Evolutionary conservation across 2,329 filamentous ascomycete genomes (phyloP).

Genomic region (Talaromyces atroroseus): DNA sequence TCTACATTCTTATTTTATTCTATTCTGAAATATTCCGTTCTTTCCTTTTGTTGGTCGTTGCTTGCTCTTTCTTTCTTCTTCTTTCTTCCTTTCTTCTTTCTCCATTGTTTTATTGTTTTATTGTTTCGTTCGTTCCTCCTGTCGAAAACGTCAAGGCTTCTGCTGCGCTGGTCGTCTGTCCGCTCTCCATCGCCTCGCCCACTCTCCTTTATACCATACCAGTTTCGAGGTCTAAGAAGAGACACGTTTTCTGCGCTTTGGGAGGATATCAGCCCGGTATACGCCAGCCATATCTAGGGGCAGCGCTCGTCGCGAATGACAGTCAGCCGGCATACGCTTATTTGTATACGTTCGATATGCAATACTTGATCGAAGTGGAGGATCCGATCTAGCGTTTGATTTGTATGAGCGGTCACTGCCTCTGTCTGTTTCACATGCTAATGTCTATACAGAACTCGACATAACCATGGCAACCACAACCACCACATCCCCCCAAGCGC

Average conservation of each 20-base stretch:
- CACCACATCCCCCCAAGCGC: constrained; percentile 7
- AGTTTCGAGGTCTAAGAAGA: neutral
- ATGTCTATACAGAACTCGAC: neutral
- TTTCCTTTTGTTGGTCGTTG: too few species aligned
- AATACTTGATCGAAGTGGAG: constrained; percentile 6
- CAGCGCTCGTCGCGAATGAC: constrained; percentile 4
- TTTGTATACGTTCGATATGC: constrained; percentile 5
- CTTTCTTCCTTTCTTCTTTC: neutral
- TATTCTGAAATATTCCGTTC: constrained; percentile 1
- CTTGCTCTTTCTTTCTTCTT: neutral
- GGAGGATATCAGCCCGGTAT: too few species aligned
- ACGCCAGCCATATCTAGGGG: neutral
- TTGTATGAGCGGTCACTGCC: neutral
- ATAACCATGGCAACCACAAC: constrained; percentile 7
- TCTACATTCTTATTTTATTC: neutral
- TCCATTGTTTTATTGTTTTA: neutral
- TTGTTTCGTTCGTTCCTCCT: neutral
- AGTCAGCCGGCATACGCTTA: neutral
- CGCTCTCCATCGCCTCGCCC: neutral
- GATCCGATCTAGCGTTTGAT: neutral
- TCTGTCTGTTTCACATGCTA: neutral
- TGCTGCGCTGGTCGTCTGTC: constrained; percentile 10
- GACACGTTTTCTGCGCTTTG: too few species aligned
- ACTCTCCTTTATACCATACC: neutral
- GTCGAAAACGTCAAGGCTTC: neutral